Evolutionary conservation across 305 asterid genomes (phyloP), one percentile per base, ranked within the genome.

Genomic region (Fraxinus paxiana): DNA sequence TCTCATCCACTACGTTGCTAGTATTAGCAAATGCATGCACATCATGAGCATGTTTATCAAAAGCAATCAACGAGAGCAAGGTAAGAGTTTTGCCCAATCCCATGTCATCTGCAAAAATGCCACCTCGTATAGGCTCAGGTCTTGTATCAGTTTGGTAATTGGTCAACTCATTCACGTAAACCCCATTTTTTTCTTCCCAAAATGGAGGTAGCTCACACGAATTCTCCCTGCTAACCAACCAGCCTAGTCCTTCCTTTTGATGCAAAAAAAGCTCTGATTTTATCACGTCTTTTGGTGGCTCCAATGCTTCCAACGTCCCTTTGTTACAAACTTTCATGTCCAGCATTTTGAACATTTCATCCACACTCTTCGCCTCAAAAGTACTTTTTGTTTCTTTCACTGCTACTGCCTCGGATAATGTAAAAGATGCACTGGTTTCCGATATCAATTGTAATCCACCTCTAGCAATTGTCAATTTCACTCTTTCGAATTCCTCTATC

Each of bases 31-130:
- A 83, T 38, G 87, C 51, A 35, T 83, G 79, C 74, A 67, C 72
- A 77, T 80, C 51, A 61, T 31, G 82, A 77, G 75, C 69, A 51
- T 82, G 79, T 86, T 91, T 96, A 84, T 96, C 99, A 76, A 88
- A 88, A 33, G 99, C 97, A 77, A 96, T 89, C 88, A 96, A 80
- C n/a, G 99, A 96, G 73, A 96, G 92, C 65, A 96, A 83, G 0
- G 99, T 90, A 41, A 96, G 97, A 10, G 99, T 94, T 86, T 96
- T 96, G 0, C 99, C 99, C 83, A 96, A 87, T 33, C 99, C 99
- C 98, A 96, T 96, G 77, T 96, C 99, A 84, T 96, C 99, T 17
- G 99, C 99, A 65, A 94, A 96, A 80, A 96, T 92, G 67, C 98
- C 98, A 63, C 99, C 99, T 83, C 90, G 88, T 37, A 94, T 78